Conservation (phyloP, 2,329 filamentous ascomycete genomes). For the Fusarium nelsonii region DNA sequence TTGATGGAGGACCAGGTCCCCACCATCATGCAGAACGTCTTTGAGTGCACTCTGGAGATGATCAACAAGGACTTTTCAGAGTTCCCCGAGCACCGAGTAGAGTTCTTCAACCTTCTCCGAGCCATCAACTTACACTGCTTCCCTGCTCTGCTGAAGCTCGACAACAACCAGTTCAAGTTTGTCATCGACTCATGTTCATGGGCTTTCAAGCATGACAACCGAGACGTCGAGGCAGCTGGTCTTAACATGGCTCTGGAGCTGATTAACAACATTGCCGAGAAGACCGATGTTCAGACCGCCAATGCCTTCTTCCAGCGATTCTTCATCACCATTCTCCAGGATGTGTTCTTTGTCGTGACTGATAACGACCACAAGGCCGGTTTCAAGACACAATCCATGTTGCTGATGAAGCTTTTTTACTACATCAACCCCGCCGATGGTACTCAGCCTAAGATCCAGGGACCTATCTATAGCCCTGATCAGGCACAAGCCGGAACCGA, state of each 20-base stretch:
- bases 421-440: slow-evolving; percentile 82
- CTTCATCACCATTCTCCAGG: slow-evolving; percentile 94
- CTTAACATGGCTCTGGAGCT: slow-evolving; percentile 98
- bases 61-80: slow-evolving; percentile 99
- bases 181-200: slow-evolving; percentile 99
- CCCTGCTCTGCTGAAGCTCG: slow-evolving; percentile 90
- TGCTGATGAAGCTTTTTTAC: slow-evolving; percentile 95
- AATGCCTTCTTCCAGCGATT: slow-evolving; percentile 99
- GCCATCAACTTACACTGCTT: slow-evolving; percentile 98
- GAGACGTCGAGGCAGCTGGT: slow-evolving; percentile 94
- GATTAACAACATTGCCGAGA: slow-evolving; percentile 96
- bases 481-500: slow-evolving; percentile 85
- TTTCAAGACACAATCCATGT: slow-evolving; percentile 96
- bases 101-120: slow-evolving; percentile 97
- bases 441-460: slow-evolving; percentile 84
- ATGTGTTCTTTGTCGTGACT: slow-evolving; percentile 97
- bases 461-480: slow-evolving; percentile 87
- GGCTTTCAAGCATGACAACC: slow-evolving; percentile 99
- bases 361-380: slow-evolving; percentile 99
- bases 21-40: slow-evolving; percentile 97
- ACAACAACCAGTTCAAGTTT: slow-evolving; percentile 98
- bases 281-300: slow-evolving; percentile 86
- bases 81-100: slow-evolving; percentile 98
- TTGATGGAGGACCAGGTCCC: slow-evolving; percentile 99
- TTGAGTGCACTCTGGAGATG: slow-evolving; percentile 98